phyloP scores from a whole-genome alignment of 23 red algal species.

The Gracilaria caudata region DNA sequence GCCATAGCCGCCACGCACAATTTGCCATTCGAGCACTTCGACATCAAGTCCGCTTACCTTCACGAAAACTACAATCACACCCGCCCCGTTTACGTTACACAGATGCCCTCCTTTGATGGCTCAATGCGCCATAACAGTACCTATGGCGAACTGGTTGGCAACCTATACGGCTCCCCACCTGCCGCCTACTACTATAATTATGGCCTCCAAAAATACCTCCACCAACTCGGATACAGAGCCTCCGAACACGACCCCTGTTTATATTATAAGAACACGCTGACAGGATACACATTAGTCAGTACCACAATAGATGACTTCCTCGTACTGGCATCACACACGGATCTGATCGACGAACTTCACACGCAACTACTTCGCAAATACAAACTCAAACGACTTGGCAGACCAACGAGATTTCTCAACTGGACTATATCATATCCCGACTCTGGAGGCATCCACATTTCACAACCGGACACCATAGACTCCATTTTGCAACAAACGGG shows the following conservation, averaged over 20 bases:
- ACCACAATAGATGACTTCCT: conserved; percentile 8
- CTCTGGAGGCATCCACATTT: neutral
- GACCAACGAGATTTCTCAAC: neutral
- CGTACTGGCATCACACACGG: neutral
- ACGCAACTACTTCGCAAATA: neutral
- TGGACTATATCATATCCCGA: neutral
- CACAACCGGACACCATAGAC: neutral
- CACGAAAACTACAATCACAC: neutral
- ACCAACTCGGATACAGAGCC: neutral
- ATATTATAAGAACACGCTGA: neutral
- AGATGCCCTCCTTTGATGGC: neutral
- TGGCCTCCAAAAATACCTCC: neutral
- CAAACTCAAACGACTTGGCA: neutral
- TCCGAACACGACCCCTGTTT: neutral
- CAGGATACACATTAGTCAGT: neutral
- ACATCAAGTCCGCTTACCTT: neutral
- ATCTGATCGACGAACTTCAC: neutral
- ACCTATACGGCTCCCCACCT: neutral
- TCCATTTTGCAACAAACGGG: neutral
- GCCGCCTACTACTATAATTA: neutral
- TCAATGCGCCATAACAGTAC: neutral
- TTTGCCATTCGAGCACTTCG: neutral
- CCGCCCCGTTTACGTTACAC: neutral
- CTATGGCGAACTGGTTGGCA: neutral
- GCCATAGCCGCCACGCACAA: neutral